Evolutionary conservation across 2,329 filamentous ascomycete genomes (phyloP).

Genomic region (Ceratocystis diversiconidia): DNA sequence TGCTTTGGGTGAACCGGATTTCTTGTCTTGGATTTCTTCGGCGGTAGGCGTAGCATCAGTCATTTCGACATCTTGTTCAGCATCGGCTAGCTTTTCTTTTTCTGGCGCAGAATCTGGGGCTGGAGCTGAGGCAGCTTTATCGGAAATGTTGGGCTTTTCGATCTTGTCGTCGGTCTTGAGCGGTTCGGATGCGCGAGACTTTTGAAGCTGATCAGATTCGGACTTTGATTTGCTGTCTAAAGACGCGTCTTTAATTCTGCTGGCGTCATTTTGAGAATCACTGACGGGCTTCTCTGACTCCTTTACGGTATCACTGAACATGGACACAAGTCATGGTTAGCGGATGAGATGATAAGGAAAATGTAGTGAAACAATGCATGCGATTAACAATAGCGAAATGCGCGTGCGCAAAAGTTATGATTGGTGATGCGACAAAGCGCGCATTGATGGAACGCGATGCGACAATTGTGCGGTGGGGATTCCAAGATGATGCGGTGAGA

Average conservation of each 20-base stretch:
- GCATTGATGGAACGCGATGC: not conserved
- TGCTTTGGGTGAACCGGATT: not conserved
- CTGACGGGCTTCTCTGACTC: not conserved
- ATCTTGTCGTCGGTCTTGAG: slow-evolving; percentile 2
- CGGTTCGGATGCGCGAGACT: not conserved
- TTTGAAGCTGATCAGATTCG: not conserved
- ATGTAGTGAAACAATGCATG: not conserved
- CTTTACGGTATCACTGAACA: not conserved
- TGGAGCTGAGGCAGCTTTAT: not conserved
- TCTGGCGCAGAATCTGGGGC: not conserved
- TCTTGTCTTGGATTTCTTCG: not conserved
- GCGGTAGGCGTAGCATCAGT: not conserved
- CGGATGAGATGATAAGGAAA: not conserved
- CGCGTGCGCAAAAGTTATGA: not conserved
- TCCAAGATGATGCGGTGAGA: not conserved
- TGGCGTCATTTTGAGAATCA: not conserved
- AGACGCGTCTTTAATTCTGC: not conserved
- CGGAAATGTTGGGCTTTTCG: not conserved
- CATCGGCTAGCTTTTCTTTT: not conserved
- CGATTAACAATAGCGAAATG: not conserved
- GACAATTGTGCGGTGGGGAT: too few species aligned
- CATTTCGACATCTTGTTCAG: slow-evolving; percentile 1
- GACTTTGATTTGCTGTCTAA: not conserved
- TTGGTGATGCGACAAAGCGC: not conserved
- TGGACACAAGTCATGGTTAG: not conserved